These are phyloP conservation scores for Cyberlindnera xylosilytica DNA, from an alignment of 805 yeast species.

Conservation along the genomic window DNA sequence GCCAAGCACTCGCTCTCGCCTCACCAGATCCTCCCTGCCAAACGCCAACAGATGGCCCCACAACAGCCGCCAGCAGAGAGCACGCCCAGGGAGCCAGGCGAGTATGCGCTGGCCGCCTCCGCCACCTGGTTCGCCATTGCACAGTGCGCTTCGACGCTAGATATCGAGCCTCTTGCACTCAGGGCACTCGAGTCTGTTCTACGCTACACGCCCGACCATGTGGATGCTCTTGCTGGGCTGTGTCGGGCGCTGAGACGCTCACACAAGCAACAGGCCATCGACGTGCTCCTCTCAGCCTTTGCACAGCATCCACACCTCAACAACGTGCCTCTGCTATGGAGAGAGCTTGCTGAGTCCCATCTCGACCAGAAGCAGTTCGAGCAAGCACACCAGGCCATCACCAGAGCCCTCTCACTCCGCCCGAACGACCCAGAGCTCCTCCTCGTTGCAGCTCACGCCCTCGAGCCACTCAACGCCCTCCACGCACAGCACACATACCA, in stretches of 20 bases:
- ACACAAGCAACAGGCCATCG: conserved; percentile 22
- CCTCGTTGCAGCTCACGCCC: conserved; percentile 47
- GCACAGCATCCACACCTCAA: conserved; percentile 35
- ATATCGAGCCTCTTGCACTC: conserved; percentile 18
- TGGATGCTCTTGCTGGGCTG: conserved; percentile 19
- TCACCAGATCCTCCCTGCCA: conserved; percentile 15
- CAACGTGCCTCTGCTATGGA: conserved; percentile 39
- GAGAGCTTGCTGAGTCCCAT: conserved; percentile 52
- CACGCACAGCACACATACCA: conserved; percentile 48
- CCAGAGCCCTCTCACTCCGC: conserved; percentile 37
- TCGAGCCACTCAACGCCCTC: conserved; percentile 38
- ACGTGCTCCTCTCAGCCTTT: conserved; percentile 20
- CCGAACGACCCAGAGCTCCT: conserved; percentile 45
- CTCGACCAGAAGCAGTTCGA: conserved; percentile 43
- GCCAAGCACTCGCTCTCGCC: conserved; percentile 20
- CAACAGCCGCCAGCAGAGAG: no score
- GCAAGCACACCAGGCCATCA: conserved; percentile 49
- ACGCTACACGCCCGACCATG: conserved; percentile 23
- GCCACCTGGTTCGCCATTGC: conserved; percentile 25
- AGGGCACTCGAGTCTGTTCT: conserved; percentile 24
- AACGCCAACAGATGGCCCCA: conserved; percentile 11
- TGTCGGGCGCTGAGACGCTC: conserved; percentile 17
- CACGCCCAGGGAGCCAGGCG: conserved; percentile 1
- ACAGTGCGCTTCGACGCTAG: conserved; percentile 22
- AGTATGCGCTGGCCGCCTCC: conserved; percentile 15